These are phyloP conservation scores for Phylloporus scabripes DNA, from an alignment of 768 basidiomycete species.

Conservation along the genomic window DNA sequence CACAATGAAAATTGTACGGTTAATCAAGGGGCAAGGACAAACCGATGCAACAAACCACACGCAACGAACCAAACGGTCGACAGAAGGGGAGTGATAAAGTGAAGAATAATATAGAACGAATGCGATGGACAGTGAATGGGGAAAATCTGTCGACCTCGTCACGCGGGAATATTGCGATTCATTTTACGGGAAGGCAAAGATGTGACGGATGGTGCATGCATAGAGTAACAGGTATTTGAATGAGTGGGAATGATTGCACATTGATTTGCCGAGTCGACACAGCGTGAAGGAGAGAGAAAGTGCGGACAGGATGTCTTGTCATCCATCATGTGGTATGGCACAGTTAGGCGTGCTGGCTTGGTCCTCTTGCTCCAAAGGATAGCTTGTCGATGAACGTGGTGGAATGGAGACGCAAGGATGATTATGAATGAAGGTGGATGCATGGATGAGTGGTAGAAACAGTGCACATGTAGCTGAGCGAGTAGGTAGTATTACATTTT, in stretches of 20 bases:
- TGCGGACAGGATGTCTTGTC: constrained; percentile 6
- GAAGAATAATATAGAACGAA: constrained; percentile 79
- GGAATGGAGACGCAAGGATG: constrained; percentile 39
- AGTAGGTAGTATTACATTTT: constrained; percentile 79
- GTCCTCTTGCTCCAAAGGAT: constrained; percentile 30
- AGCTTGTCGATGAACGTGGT: constrained; percentile 46
- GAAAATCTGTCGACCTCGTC: constrained; percentile 51
- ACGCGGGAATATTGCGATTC: constrained; percentile 42
- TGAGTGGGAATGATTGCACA: constrained; percentile 39
- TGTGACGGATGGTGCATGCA: constrained; percentile 52
- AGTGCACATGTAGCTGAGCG: constrained; percentile 57
- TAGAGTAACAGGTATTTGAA: constrained; percentile 43
- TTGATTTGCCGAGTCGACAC: constrained; percentile 23
- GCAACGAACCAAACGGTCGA: constrained; percentile 34
- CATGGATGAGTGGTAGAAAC: constrained; percentile 61
- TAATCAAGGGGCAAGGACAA: constrained; percentile 20
- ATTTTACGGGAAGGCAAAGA: constrained; percentile 38
- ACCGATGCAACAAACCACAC: constrained; percentile 31
- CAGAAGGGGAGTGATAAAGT: constrained; percentile 53
- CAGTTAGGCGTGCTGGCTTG: constrained; percentile 11
- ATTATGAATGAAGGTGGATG: constrained; percentile 60
- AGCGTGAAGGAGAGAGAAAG: constrained; percentile 9
- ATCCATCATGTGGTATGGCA: constrained; percentile 19
- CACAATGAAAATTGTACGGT: constrained; percentile 28
- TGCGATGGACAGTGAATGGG: constrained; percentile 41